Conservation (phyloP, 192 early-diverging fungal species). For the Entomortierella parvispora region DNA sequence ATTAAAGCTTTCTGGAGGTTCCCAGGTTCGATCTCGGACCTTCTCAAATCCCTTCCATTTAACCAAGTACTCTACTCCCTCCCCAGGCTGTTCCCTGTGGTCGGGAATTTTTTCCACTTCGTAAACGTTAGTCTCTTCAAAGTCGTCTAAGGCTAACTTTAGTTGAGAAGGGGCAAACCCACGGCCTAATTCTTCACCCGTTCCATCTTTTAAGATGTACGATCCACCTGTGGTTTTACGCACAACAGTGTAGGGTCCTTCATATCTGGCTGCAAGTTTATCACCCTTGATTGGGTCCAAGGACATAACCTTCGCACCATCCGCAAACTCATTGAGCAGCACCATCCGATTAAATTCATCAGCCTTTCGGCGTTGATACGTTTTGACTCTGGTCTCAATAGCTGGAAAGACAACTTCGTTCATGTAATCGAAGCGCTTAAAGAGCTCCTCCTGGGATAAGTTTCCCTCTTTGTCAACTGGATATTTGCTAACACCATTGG, state of each 20-base stretch:
- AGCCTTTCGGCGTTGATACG: slow-evolving; percentile 9
- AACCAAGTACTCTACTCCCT: not conserved
- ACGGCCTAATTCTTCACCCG: slow-evolving; percentile 1
- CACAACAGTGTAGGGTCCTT: slow-evolving; percentile 19
- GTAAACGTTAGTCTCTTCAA: not conserved
- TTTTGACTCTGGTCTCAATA: not conserved
- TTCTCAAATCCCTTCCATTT: too few species aligned
- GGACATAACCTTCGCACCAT: slow-evolving; percentile 14
- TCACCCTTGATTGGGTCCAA: slow-evolving; percentile 10
- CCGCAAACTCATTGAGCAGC: not conserved
- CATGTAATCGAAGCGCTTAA: slow-evolving; percentile 19
- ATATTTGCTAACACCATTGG: too few species aligned
- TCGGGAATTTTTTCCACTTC: too few species aligned
- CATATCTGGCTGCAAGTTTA: slow-evolving; percentile 2
- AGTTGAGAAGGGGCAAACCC: slow-evolving; percentile 8
- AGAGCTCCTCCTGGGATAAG: slow-evolving; percentile 8
- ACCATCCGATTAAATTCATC: slow-evolving; percentile 12
- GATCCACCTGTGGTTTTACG: slow-evolving; percentile 3
- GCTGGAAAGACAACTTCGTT: slow-evolving; percentile 21
- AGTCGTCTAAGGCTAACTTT: slow-evolving; percentile 11
- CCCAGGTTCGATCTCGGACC: too few species aligned
- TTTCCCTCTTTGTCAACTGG: not conserved
- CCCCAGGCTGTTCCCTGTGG: too few species aligned
- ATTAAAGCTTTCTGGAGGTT: too few species aligned
- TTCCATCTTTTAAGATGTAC: slow-evolving; percentile 7